Percentiles rank a stretch among this genome's conserved stretches.
Conservation (phyloP, 2,329 filamentous ascomycete species). For the Cordyceps militaris region DNA sequence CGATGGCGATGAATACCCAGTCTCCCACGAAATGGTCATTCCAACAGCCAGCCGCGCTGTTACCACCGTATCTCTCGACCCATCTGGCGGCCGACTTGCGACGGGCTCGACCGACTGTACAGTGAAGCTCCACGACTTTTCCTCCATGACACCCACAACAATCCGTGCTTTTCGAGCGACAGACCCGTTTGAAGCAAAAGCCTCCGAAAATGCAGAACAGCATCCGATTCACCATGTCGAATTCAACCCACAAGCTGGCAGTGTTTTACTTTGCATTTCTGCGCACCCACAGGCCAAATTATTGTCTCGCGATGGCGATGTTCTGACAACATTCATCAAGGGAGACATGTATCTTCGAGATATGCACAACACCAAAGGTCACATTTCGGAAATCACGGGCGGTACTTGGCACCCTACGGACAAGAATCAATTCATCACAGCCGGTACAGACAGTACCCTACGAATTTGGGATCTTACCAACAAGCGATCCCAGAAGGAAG, state of each 20-base stretch:
- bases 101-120: slow-evolving; percentile 90
- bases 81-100: slow-evolving; percentile 74
- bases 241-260: slow-evolving; percentile 77
- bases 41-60: slow-evolving; percentile 88
- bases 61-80: slow-evolving; percentile 77
- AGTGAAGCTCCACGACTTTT: slow-evolving; percentile 89
- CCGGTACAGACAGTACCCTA: slow-evolving; percentile 89
- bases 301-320: slow-evolving; percentile 80
- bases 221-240: slow-evolving; percentile 81
- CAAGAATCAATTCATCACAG: slow-evolving; percentile 78
- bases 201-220: slow-evolving; percentile 63
- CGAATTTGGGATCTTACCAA: slow-evolving; percentile 97
- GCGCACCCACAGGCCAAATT: slow-evolving; percentile 88
- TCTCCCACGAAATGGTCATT: slow-evolving; percentile 86
- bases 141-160: slow-evolving; percentile 91
- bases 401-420: slow-evolving; percentile 89
- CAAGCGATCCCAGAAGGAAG: slow-evolving; percentile 80
- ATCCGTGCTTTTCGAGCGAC: slow-evolving; percentile 88
- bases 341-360: slow-evolving; percentile 98
- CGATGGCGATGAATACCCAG: slow-evolving; percentile 81
- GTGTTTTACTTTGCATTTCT: slow-evolving; percentile 77
- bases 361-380: slow-evolving; percentile 96
- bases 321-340: slow-evolving; percentile 83
- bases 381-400: slow-evolving; percentile 84
- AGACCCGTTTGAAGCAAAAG: slow-evolving; percentile 75